phyloP scores from a whole-genome alignment of 2,329 filamentous ascomycete genomes.

The Phaeoacremonium minimum region DNA sequence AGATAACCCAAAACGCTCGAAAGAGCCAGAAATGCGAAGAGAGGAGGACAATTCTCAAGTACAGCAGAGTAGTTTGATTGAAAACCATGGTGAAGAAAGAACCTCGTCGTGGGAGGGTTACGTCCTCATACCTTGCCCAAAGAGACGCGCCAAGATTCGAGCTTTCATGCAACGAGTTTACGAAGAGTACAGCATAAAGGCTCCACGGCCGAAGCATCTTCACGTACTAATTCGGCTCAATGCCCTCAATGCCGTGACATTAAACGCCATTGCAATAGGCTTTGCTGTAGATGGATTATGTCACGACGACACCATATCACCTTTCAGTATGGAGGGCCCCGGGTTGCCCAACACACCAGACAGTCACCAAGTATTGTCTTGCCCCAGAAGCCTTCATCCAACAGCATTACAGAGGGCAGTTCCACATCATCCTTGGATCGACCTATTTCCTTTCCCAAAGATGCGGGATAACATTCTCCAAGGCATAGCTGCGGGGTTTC shows the following conservation, averaged over 20 bases:
- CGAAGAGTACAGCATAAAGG: background rate
- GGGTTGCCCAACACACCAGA: background rate
- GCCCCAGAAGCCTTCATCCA: background rate
- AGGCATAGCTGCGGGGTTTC: background rate
- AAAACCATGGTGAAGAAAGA: background rate
- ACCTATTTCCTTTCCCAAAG: constrained; percentile 1
- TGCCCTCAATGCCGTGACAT: background rate
- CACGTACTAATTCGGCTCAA: background rate
- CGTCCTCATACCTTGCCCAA: background rate
- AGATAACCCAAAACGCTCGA: background rate
- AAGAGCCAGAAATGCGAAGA: background rate
- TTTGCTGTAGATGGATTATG: constrained; percentile 1
- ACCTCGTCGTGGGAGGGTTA: background rate
- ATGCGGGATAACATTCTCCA: constrained; percentile 1
- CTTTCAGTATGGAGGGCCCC: background rate
- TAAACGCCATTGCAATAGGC: background rate
- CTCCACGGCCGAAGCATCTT: constrained; percentile 1
- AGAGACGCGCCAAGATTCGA: background rate
- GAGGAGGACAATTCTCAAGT: too few relatives aligned
- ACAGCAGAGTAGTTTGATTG: too few relatives aligned
- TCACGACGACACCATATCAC: background rate
- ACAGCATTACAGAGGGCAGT: constrained; percentile 1
- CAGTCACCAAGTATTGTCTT: too few relatives aligned
- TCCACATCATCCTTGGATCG: background rate
- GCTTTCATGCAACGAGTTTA: constrained; percentile 1